Conservation (phyloP, 768 basidiomycete species). For the Russula brevipes region DNA sequence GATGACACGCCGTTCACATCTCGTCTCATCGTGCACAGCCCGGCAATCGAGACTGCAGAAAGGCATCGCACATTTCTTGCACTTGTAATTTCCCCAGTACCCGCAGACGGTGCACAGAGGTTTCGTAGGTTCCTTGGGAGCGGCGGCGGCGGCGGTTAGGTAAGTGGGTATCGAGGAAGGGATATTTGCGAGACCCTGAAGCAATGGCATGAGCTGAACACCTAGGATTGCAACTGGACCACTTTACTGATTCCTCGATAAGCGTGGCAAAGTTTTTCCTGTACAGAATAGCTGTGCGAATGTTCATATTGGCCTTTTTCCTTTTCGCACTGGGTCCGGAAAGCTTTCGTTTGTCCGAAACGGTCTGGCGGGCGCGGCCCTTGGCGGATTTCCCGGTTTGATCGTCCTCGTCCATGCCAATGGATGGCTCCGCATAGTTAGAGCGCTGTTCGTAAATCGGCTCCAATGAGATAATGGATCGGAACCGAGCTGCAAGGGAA, state of each 20-base stretch:
- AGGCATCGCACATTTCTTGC: constrained; percentile 68
- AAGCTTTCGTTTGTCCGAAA: constrained; percentile 68
- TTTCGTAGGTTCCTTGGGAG: constrained; percentile 59
- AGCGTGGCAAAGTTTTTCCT: constrained; percentile 70
- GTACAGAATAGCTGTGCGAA: constrained; percentile 76
- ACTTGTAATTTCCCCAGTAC: constrained; percentile 76
- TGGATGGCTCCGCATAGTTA: constrained; percentile 63
- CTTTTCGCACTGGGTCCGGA: constrained; percentile 49
- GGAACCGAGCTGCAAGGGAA: constrained; percentile 11
- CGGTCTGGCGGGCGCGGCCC: constrained; percentile 69
- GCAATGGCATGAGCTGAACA: background rate
- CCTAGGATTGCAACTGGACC: background rate
- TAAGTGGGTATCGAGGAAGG: constrained; percentile 58
- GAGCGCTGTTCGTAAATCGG: constrained; percentile 48
- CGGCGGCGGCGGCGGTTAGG: constrained; percentile 59
- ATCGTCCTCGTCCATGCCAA: constrained; percentile 42
- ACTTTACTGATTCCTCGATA: constrained; percentile 74
- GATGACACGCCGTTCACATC: constrained; percentile 70
- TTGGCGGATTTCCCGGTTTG: constrained; percentile 48
- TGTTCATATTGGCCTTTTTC: constrained; percentile 79
- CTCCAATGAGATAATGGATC: constrained; percentile 12
- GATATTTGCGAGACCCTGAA: constrained; percentile 53
- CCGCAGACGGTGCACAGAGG: constrained; percentile 82
- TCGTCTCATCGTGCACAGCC: constrained; percentile 68
- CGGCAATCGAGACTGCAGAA: constrained; percentile 75